Base-by-base conservation (phyloP, 225 moss, liverwort and hornwort species). In the Asterella californica region DNA sequence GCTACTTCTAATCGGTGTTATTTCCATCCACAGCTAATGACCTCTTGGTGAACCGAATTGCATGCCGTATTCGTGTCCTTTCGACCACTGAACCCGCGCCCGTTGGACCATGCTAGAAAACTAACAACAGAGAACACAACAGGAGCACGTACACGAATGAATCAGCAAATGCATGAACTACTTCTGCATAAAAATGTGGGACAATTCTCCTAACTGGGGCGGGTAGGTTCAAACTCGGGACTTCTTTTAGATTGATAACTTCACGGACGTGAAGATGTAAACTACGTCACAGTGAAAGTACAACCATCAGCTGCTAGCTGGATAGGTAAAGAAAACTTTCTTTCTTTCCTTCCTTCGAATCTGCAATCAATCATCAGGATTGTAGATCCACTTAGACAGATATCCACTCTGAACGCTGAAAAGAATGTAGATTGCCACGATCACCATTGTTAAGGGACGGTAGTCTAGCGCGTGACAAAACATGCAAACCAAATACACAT, bases 291-390 rank as follows among this genome's bases (percentile, higher is more conserved):
- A 4, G 8, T n/a, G 65, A 32, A n/a, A 46, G n/a, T 71, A 37
- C 46, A 46, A 71, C 12, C 24, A 15, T 46, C 47, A 47, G 27
- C 19, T 21, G n/a, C 71, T 61, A 27, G 61, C 10, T 61, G 61
- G 61, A 25, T 61, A 10, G 11, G 9, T 61, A 27, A 9, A 61
- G 10, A 61, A 61, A 61, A 61, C 25, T 27, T 17, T 25, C 25
- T 25, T 61, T 27, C 42, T 42, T 42, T 42, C 57, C 25, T n/a
- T 71, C n/a, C 71, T 22, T 71, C 9, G 2, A 46, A 49, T 52
- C 50, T 74, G 74, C 52, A 74, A 74, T 74, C 53, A 74, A 53
- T 50, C 50, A 54, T 72, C 32, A 52, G 49, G 15, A 74, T 52
- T 52, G 67, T 32, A 67, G 17, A 15, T 53, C 52, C 50, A 74